These are phyloP conservation scores for Coelastrella sp. DNA, from an alignment of 139 green algal species.

Conservation along the genomic window DNA sequence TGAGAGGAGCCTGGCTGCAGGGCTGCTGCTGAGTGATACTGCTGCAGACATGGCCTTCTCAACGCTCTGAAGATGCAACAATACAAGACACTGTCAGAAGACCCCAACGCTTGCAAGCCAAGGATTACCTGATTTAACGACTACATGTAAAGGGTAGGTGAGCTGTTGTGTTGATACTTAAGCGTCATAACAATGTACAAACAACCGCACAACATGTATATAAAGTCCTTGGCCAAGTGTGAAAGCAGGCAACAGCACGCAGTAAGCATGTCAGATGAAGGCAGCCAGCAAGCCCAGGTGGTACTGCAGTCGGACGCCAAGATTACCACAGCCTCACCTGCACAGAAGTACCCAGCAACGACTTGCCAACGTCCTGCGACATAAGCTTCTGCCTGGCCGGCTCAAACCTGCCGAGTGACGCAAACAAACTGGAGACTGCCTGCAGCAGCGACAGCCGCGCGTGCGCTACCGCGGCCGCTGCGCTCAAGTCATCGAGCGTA, in stretches of 20 bases:
- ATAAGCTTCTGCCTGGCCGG: not conserved
- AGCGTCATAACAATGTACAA: no score
- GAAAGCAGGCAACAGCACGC: no score
- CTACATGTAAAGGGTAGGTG: no score
- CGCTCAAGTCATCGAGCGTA: slow-evolving; percentile 19
- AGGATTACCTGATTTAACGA: no score
- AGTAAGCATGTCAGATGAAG: no score
- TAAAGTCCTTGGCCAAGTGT: no score
- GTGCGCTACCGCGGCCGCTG: slow-evolving; percentile 16
- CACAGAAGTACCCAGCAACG: not conserved
- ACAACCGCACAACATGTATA: no score
- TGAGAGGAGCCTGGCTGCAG: not conserved
- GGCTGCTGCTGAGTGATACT: not conserved
- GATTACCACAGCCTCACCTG: not conserved
- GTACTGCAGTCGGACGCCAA: no score
- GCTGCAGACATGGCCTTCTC: not conserved
- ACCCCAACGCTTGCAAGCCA: no score
- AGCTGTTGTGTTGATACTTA: no score
- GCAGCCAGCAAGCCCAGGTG: no score
- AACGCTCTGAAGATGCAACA: not conserved
- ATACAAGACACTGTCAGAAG: not conserved
- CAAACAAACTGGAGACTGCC: not conserved
- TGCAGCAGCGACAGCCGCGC: slow-evolving; percentile 44
- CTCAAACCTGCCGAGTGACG: not conserved
- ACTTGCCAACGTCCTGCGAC: not conserved